phyloP scores from a whole-genome alignment of 2,329 filamentous ascomycete genomes.

The Fusarium sp. region DNA sequence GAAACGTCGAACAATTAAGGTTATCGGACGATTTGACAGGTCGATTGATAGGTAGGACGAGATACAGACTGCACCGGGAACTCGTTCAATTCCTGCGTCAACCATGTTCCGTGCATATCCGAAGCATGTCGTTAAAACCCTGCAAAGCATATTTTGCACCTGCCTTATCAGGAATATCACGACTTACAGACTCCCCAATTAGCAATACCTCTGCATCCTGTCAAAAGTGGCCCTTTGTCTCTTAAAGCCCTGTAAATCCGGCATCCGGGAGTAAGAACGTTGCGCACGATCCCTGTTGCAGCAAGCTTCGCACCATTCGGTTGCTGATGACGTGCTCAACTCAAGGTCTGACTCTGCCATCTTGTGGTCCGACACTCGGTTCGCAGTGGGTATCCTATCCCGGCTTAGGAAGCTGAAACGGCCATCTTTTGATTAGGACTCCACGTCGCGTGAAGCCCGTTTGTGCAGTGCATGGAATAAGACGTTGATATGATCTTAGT shows the following conservation, averaged over 20 bases:
- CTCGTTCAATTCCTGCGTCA: too few relatives aligned
- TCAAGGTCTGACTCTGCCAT: not conserved
- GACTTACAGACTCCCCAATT: not conserved
- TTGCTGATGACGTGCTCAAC: slow-evolving; percentile 10
- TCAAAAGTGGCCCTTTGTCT: not conserved
- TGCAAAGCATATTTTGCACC: not conserved
- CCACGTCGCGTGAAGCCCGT: slow-evolving; percentile 5
- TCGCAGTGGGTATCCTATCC: slow-evolving; percentile 16
- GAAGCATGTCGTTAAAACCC: too few relatives aligned
- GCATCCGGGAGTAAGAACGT: too few relatives aligned
- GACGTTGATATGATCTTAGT: not conserved
- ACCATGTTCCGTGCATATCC: too few relatives aligned
- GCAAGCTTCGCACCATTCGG: not conserved
- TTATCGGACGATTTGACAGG: too few relatives aligned
- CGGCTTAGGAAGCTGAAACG: slow-evolving; percentile 14
- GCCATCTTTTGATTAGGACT: not conserved
- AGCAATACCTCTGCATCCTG: not conserved
- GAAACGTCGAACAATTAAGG: too few relatives aligned
- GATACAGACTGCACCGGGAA: too few relatives aligned
- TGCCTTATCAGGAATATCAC: slow-evolving; percentile 8
- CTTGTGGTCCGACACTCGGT: not conserved
- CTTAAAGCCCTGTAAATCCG: not conserved
- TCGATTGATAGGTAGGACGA: too few relatives aligned
- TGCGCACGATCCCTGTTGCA: not conserved
- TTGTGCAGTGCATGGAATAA: not conserved